Conservation (phyloP, 768 basidiomycete species). For the Epithele typhae region DNA sequence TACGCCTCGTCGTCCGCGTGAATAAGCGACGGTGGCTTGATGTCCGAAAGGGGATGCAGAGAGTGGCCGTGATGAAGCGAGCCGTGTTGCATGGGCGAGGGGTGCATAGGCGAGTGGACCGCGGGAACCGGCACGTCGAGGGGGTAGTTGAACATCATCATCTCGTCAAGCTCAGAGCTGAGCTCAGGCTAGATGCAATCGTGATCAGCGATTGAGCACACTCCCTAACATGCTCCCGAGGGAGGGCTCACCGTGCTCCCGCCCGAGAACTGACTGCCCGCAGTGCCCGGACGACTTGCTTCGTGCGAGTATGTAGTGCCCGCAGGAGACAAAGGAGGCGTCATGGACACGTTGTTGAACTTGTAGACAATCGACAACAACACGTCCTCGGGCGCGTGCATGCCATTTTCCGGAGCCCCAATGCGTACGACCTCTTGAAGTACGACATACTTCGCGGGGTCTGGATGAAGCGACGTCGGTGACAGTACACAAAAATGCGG, state of each 20-base stretch:
- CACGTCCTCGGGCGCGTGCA: constrained; percentile 11
- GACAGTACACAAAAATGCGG: not conserved
- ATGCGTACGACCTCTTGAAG: constrained; percentile 22
- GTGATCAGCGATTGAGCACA: too few relatives aligned
- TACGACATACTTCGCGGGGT: constrained; percentile 20
- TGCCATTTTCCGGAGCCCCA: constrained; percentile 1
- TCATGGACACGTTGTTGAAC: constrained; percentile 18
- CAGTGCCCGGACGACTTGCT: constrained; percentile 17
- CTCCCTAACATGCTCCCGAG: too few relatives aligned
- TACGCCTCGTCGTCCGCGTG: constrained; percentile 26
- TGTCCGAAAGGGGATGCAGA: constrained; percentile 1
- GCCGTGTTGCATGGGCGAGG: not conserved
- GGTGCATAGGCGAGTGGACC: not conserved
- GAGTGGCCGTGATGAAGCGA: constrained; percentile 2
- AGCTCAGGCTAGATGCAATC: constrained; percentile 15
- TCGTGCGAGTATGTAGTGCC: constrained; percentile 18
- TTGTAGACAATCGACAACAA: constrained; percentile 22
- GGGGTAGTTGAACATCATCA: constrained; percentile 15
- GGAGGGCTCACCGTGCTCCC: constrained; percentile 6
- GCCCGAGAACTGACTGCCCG: constrained; percentile 8
- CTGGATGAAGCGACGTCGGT: constrained; percentile 6
- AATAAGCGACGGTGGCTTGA: constrained; percentile 16
- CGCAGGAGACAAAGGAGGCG: constrained; percentile 22
- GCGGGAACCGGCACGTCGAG: constrained; percentile 7
- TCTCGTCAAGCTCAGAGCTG: constrained; percentile 17